These are phyloP conservation scores for Hymenoscyphus fraxineus DNA, from an alignment of 2,329 filamentous ascomycete genomes.

Conservation along the genomic window DNA sequence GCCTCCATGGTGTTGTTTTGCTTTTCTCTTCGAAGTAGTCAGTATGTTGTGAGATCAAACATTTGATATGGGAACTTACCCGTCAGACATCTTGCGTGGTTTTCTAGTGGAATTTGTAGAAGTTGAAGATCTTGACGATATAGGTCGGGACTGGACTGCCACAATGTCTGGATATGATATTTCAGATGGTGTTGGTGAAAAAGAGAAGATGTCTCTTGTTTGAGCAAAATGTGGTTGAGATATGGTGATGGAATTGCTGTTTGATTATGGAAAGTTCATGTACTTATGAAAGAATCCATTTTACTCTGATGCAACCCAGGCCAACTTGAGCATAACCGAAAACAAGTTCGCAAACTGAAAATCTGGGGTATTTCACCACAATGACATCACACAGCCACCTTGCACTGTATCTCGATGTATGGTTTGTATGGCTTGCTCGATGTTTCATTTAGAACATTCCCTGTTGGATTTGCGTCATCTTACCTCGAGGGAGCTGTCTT, in stretches of 20 bases:
- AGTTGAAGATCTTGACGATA: conserved; percentile 11
- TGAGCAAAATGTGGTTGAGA: conserved; percentile 11
- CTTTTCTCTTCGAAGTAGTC: conserved; percentile 22
- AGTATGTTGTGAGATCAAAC: conserved; percentile 4
- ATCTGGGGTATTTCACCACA: conserved; percentile 10
- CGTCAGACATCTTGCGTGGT: conserved; percentile 27
- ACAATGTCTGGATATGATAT: conserved; percentile 8
- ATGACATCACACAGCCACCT: conserved; percentile 10
- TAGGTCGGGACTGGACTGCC: conserved; percentile 9
- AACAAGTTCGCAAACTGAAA: conserved; percentile 4
- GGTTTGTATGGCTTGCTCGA: conserved; percentile 1
- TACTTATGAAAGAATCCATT: conserved; percentile 8
- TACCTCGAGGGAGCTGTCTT: background rate
- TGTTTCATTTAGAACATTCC: conserved; percentile 7
- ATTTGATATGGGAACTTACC: conserved; percentile 15
- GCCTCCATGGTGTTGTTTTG: conserved; percentile 27
- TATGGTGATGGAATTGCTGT: background rate
- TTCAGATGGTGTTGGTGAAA: conserved; percentile 5
- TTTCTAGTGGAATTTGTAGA: conserved; percentile 3
- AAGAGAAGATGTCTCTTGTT: conserved; percentile 13
- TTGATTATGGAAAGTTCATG: background rate
- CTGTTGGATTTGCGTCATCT: conserved; percentile 12
- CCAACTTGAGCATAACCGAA: conserved; percentile 1
- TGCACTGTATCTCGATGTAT: background rate
- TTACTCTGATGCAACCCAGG: conserved; percentile 1